Evolutionary conservation across 805 yeast species (phyloP).

Genomic region (Henningerozyma blattae): DNA sequence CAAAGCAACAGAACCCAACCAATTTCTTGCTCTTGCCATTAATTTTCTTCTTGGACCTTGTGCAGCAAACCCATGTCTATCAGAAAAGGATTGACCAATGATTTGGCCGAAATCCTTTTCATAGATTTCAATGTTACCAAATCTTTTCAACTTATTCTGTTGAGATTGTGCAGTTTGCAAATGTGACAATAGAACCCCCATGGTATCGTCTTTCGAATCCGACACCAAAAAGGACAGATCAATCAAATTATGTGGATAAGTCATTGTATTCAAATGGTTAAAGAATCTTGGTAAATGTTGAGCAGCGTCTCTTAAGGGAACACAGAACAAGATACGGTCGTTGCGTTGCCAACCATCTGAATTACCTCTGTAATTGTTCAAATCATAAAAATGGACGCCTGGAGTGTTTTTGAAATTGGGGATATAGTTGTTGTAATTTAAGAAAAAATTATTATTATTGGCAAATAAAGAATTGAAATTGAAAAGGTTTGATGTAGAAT

Average conservation of each 20-base stretch:
- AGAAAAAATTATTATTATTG: too few relatives aligned
- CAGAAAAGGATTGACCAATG: conserved; percentile 77
- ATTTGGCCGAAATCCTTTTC: conserved; percentile 88
- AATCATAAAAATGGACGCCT: conserved; percentile 58
- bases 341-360: conserved; percentile 67
- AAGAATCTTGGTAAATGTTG: conserved; percentile 85
- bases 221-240: conserved; percentile 80
- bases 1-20: conserved; percentile 64
- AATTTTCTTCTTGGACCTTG: conserved; percentile 75
- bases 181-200: conserved; percentile 49
- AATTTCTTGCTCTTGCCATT: conserved; percentile 81
- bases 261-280: conserved; percentile 61
- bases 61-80: conserved; percentile 73
- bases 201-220: conserved; percentile 81
- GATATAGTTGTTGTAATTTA: too few relatives aligned
- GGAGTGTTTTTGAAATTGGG: conserved; percentile 27
- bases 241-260: conserved; percentile 78
- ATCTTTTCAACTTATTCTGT: conserved; percentile 46
- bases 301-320: conserved; percentile 88
- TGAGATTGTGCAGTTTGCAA: conserved; percentile 54
- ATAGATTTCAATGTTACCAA: conserved; percentile 77
- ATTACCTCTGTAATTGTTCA: conserved; percentile 51
- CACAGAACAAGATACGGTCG: conserved; percentile 74
- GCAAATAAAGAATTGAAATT: background rate
- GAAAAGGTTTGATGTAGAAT: background rate